These are phyloP conservation scores for Pseudopediastrum boryanum DNA, from an alignment of 139 green algal species.

Conservation along the genomic window DNA sequence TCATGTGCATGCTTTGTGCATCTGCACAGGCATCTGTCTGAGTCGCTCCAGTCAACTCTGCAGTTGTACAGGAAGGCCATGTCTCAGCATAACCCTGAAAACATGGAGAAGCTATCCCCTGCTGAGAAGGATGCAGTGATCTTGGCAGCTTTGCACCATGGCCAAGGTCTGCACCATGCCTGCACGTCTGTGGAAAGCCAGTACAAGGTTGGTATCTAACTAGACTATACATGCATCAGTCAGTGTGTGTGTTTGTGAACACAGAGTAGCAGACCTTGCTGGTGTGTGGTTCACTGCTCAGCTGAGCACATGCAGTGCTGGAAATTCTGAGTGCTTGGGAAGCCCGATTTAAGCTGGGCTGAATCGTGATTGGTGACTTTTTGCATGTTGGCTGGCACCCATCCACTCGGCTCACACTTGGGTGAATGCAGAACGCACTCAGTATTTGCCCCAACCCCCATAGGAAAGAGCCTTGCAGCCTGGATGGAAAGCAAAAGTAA, in stretches of 20 bases:
- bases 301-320: too few species aligned
- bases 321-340: too few species aligned
- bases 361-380: too few species aligned
- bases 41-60: conserved; percentile 64
- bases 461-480: too few species aligned
- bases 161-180: conserved; percentile 64
- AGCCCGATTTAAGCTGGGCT: too few species aligned
- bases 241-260: conserved; percentile 45
- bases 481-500: too few species aligned
- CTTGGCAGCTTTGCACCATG: neutral
- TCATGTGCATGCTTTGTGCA: neutral
- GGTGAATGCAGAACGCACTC: too few species aligned
- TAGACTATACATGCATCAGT: neutral
- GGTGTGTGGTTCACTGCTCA: too few species aligned
- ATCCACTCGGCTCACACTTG: too few species aligned
- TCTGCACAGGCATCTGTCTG: conserved; percentile 56
- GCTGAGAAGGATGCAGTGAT: conserved; percentile 24
- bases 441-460: too few species aligned
- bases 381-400: too few species aligned
- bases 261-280: too few species aligned
- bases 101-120: neutral
- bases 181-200: conserved; percentile 58
- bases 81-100: conserved; percentile 44
- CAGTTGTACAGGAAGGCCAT: conserved; percentile 62
- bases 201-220: conserved; percentile 29